Conservation (phyloP, 1,139 yeast genomes). For the Yamadazyma triangularis region DNA sequence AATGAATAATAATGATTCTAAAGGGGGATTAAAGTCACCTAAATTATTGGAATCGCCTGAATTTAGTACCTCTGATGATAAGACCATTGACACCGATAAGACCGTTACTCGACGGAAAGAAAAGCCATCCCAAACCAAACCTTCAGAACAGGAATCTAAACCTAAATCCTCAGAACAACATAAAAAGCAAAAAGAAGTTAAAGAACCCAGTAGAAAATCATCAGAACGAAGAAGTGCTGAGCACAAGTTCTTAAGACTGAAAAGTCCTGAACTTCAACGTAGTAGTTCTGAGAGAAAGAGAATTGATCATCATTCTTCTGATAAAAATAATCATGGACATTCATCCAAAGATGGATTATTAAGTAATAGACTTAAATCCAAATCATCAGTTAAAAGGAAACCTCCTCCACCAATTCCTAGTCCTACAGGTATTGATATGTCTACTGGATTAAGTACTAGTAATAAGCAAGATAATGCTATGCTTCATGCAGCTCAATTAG, state of each 20-base stretch:
- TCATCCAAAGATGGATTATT: constrained; percentile 10
- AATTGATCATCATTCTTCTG: too few species aligned
- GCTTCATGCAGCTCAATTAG: constrained; percentile 43
- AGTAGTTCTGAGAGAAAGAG: neutral
- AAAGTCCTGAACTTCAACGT: neutral
- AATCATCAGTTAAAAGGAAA: constrained; percentile 21
- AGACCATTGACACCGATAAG: neutral
- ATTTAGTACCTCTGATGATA: constrained; percentile 6
- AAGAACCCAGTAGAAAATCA: too few species aligned
- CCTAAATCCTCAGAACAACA: neutral
- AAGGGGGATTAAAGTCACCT: constrained; percentile 18
- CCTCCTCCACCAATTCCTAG: constrained; percentile 34
- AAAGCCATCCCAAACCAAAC: too few species aligned
- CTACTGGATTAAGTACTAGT: constrained; percentile 29
- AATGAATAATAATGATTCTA: constrained; percentile 4
- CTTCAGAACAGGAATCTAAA: neutral
- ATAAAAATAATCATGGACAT: too few species aligned
- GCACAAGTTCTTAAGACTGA: too few species aligned
- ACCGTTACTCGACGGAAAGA: too few species aligned
- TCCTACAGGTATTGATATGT: constrained; percentile 21
- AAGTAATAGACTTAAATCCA: constrained; percentile 9
- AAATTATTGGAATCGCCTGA: constrained; percentile 22
- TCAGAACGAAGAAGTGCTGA: too few species aligned
- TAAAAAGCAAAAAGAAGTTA: neutral
- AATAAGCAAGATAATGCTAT: constrained; percentile 22